phyloP scores from a whole-genome alignment of 208 protist genomes.

The Crithidia brevicula region DNA sequence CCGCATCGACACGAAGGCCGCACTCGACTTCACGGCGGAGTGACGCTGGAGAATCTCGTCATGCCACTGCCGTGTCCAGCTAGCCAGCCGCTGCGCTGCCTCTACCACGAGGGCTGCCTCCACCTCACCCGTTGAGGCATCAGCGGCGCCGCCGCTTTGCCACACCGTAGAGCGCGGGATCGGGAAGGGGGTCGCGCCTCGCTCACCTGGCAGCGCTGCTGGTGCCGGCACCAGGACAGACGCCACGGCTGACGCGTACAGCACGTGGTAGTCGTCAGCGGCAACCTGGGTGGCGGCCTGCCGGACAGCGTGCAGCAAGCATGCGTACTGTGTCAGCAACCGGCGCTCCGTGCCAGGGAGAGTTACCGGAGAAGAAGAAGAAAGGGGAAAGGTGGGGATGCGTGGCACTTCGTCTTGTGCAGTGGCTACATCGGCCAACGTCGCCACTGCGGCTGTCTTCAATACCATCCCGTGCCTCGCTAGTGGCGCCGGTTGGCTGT shows the following conservation, averaged over 20 bases:
- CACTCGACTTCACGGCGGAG: no score
- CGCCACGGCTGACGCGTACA: slow-evolving; percentile 2
- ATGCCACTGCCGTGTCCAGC: slow-evolving; percentile 18
- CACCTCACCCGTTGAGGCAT: no score
- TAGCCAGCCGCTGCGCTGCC: slow-evolving; percentile 15
- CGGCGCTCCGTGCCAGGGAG: slow-evolving; percentile 14
- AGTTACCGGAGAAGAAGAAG: background rate
- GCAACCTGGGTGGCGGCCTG: slow-evolving; percentile 11
- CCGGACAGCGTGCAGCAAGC: slow-evolving; percentile 16
- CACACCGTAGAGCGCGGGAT: background rate
- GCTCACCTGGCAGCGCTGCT: background rate
- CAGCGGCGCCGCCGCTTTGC: background rate
- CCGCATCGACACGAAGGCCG: background rate
- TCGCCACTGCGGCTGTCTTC: background rate
- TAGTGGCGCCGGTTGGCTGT: no score
- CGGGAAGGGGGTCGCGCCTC: background rate
- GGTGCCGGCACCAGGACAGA: background rate
- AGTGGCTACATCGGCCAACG: background rate
- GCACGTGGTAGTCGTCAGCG: slow-evolving; percentile 6
- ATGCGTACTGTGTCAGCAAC: slow-evolving; percentile 22
- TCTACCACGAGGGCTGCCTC: slow-evolving; percentile 6
- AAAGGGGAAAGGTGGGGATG: background rate
- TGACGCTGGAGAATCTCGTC: slow-evolving; percentile 1
- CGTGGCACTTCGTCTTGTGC: background rate
- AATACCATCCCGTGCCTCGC: no score